Base-by-base conservation (phyloP, 1,284 basidiomycete species). In the Tilletia walkeri region DNA sequence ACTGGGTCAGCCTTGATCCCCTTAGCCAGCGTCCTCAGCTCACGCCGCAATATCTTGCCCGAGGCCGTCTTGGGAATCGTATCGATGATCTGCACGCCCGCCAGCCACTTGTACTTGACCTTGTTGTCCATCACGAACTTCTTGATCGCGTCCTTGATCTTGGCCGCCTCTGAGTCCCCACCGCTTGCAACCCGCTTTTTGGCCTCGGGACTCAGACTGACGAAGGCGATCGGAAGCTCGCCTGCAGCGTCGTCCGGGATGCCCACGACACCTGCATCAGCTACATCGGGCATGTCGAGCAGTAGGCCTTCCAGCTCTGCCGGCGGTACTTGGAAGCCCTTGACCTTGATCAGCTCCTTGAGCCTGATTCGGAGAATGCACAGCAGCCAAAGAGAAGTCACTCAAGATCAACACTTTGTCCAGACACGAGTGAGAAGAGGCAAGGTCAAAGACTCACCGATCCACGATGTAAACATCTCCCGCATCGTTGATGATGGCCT, bases 241-340 rank as follows among this genome's bases (percentile, higher is more conserved):
- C 92, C 92, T 65, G 88, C 90, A 75, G 89, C 91, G 16, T 92
- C 91, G 78, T 94, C 90, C 0, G 87, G 87, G 2, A 92, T 82
- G 2, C 91, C 88, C 5, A 94, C 89, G 12, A 94, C 90, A 76
- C 91, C 92, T 0, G 86, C 87, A 70, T 92, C 90, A 0, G 86
- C 69, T 0, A 93, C 89, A 75, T 90, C 90, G 0, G 87, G 85
- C 75, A 92, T 90, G 82, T 89, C 78, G 72, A 94, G 86, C 39
- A 94, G 84, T 81, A 91, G 90, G 0, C 90, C 90, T 78, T 91
- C 90, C 0, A 91, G 84, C 77, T 91, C 90, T 4, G 75, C 76
- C 0, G 77, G 78, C 7, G 78, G 75, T 0, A 79, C 78, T 69
- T 79, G 78, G 69, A 79, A 79, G 1, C 77, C 77, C 65, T 70